Base-by-base conservation (phyloP, 1,284 basidiomycete species). In the Xerocomus nothofagi region DNA sequence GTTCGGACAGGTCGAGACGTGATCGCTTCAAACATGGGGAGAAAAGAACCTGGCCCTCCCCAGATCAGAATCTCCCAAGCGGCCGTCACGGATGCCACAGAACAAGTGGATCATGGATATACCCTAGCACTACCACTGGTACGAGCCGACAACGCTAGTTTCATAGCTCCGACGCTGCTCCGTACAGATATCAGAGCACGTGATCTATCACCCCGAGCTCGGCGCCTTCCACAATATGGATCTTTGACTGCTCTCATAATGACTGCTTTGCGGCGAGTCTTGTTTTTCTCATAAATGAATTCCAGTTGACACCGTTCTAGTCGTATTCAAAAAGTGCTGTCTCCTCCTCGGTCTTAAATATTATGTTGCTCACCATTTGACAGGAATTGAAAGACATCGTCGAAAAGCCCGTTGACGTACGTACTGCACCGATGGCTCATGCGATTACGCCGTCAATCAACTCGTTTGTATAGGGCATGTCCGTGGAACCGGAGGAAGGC, bases 281-380 rank as follows among this genome's bases (percentile, higher is more conserved):
- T 31, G 20, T 48, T 34, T 44, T 44, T 50, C 27, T 39, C 24
- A 10, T 31, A 37, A 31, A 36, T 42, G 34, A 53, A 53, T 47
- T 29, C 21, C 7, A 34, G 26, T 39, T 58, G 38, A 59, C 44
- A 20, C 29, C 10, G 48, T 31, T 44, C 53, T 21, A 88, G 86
- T 54, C 85, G 86, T 41, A 83, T 88, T 29, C 82, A 86, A 61
- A 86, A 83, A 74, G 86, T 86, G 61, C 38, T 33, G 45, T 51
- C 44, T 29, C 33, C 44, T 46, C 37, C 11, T 47, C 31, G 33
- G 34, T 30, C 27, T 30, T 38, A 40, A 42, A 36, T 26, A 47
- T 51, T 27, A 50, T 55, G 44, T 49, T 33, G 42, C 42, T 60
- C 37, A 65, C 49, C 59, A 32, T 60, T 40, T 42, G 49, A 10